phyloP scores from a whole-genome alignment of 139 green algal species.

The Chlamydomonas sp. region DNA sequence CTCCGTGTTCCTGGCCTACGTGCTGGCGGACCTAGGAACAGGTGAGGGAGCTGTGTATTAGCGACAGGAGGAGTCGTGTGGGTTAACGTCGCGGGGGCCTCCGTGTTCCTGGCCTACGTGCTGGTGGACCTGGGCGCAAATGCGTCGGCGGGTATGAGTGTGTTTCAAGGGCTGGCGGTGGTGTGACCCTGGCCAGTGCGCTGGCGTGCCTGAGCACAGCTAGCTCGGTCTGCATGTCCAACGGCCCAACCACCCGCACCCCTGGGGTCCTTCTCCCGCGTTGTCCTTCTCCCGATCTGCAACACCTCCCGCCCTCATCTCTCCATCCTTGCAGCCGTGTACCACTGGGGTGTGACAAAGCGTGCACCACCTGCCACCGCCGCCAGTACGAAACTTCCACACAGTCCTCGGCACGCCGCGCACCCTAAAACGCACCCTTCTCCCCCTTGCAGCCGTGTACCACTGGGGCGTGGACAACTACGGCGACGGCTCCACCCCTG shows the following conservation, averaged over 20 bases:
- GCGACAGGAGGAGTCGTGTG: no score
- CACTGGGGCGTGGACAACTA: conserved; percentile 97
- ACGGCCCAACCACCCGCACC: no score
- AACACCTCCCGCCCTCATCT: no score
- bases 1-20: conserved; percentile 62
- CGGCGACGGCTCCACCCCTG: conserved; percentile 85
- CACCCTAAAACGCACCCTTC: not conserved
- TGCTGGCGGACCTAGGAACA: conserved; percentile 70
- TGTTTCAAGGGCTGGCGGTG: no score
- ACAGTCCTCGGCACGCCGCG: not conserved
- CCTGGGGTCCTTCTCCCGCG: no score
- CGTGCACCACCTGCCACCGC: not conserved
- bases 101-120: conserved; percentile 64
- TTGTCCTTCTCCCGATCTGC: no score
- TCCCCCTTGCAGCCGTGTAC: conserved; percentile 73
- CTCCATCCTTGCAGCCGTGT: conserved; percentile 67
- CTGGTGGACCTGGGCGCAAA: conserved; percentile 68
- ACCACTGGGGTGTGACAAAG: conserved; percentile 95
- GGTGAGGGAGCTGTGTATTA: conserved; percentile 3
- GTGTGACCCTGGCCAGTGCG: no score
- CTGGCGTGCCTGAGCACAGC: no score
- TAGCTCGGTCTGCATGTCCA: no score
- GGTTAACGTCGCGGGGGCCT: not conserved
- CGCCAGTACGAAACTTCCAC: conserved; percentile 9
- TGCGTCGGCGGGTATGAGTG: not conserved